Percentiles rank a stretch among this genome's conserved stretches.
These are phyloP conservation scores for Basipetospora chlamydospora DNA, from an alignment of 2,329 filamentous ascomycete species.

Conservation along the genomic window DNA sequence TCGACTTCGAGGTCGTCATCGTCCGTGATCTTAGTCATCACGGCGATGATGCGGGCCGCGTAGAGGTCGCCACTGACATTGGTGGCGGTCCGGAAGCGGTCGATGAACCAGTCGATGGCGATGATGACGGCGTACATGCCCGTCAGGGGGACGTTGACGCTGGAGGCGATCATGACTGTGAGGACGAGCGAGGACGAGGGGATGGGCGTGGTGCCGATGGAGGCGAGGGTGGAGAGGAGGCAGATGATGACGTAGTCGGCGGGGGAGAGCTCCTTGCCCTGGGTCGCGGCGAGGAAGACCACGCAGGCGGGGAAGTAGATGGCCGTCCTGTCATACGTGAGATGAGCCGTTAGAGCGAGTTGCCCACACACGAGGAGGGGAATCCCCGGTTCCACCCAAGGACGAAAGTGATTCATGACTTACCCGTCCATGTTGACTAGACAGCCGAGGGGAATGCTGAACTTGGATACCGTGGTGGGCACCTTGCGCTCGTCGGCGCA, in stretches of 20 bases:
- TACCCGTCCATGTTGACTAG: slow-evolving; percentile 35
- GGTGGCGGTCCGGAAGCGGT: slow-evolving; percentile 35
- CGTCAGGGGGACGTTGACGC: slow-evolving; percentile 28
- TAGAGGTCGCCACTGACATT: slow-evolving; percentile 38
- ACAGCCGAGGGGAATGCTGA: slow-evolving; percentile 30
- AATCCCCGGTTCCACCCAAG: too few species aligned
- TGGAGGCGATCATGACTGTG: slow-evolving; percentile 33
- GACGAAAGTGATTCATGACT: too few species aligned
- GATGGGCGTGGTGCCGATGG: slow-evolving; percentile 39
- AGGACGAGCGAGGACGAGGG: slow-evolving; percentile 36
- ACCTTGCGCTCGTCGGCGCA: slow-evolving; percentile 23
- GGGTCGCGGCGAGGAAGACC: slow-evolving; percentile 35
- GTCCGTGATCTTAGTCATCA: slow-evolving; percentile 21
- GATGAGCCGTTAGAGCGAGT: too few species aligned
- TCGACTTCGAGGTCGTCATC: too few species aligned
- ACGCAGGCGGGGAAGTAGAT: slow-evolving; percentile 40
- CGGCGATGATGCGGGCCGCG: slow-evolving; percentile 22
- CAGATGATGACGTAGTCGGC: slow-evolving; percentile 33
- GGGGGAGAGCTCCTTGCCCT: slow-evolving; percentile 26
- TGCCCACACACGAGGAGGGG: too few species aligned
- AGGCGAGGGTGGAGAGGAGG: slow-evolving; percentile 32
- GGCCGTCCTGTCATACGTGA: too few species aligned
- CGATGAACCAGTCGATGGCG: slow-evolving; percentile 41
- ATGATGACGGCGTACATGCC: slow-evolving; percentile 37
- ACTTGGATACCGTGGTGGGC: slow-evolving; percentile 28